Evolutionary conservation across 192 early-diverging fungal genomes (phyloP), one percentile per base, ranked within the genome.

Genomic region (Neocallimastix lanati): DNA sequence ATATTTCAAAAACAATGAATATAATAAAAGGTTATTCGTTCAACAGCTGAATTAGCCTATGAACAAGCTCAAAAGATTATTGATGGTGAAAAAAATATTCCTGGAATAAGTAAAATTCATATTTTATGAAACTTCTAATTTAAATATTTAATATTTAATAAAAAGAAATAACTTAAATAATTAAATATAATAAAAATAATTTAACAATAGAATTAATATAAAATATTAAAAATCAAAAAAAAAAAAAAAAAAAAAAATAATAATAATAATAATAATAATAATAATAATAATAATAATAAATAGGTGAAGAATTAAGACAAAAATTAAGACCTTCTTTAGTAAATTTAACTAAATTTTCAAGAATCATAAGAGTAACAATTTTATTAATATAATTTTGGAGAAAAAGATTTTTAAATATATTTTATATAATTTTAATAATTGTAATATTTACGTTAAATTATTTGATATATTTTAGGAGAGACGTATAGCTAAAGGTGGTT

Each of bases 1-100:
- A n/a, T n/a, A n/a, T n/a, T n/a, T n/a, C n/a, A 50, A 50, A 13
- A 50, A 50, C 3, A 50, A 50, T 4, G 2, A 50, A 13, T 11
- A 67, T n/a, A 67, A 25, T 11, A n/a, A n/a, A 25, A 67, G 50
- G 9, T 92, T 15, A 92, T 94, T 76, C 87, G 90, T n/a, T 94
- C 93, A 11, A 84, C 88, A 2, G 90, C 88, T 81, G 93, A 92
- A 77, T 90, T 94, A 90, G 87, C 89, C 77, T 94, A 94, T 79
- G 90, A 90, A 79, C 92, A 93, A 79, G 93, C 93, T 18, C 93
- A 94, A 81, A 86, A 87, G 14, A 79, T 94, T 29, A 79, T 94
- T 81, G 87, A 93, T 79, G 90, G 89, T 27, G 77, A 82, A 15
- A 79, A 82, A n/a, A 80, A 81, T 12, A 84, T 90, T 0, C 82